phyloP scores from a whole-genome alignment of 371 early-diverging fungal species.

The Rhizopus stolonifer region DNA sequence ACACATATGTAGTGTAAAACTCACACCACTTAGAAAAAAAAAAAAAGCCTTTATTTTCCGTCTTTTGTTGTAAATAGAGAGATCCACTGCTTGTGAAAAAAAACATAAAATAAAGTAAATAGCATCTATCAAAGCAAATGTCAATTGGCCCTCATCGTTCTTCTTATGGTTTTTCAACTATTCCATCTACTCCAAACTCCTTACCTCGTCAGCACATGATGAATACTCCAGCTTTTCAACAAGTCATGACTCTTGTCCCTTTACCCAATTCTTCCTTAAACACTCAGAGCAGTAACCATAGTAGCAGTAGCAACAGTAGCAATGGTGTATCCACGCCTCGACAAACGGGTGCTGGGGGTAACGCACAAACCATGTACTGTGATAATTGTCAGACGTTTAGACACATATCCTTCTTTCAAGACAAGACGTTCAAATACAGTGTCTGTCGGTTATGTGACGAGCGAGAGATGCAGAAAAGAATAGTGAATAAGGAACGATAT shows the following conservation, averaged over 20 bases:
- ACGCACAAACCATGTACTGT: constrained; percentile 21
- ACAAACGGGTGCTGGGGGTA: not conserved
- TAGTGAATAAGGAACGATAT: constrained; percentile 22
- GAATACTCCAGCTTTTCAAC: constrained; percentile 4
- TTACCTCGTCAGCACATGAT: constrained; percentile 12
- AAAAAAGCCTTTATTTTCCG: too few species aligned
- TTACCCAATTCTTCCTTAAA: not conserved
- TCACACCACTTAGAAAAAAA: too few species aligned
- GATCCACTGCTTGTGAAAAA: too few species aligned
- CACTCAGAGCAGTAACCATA: not conserved
- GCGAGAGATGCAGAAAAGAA: constrained; percentile 25
- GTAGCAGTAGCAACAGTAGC: constrained; percentile 3
- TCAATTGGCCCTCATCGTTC: constrained; percentile 1
- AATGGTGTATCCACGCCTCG: not conserved
- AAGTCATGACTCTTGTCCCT: constrained; percentile 1
- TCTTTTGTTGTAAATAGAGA: too few species aligned
- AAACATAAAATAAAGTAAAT: not conserved
- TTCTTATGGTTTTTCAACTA: not conserved
- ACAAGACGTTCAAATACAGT: constrained; percentile 21
- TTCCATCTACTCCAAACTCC: constrained; percentile 1
- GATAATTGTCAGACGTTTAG: constrained; percentile 31
- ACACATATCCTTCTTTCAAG: constrained; percentile 14
- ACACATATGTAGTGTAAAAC: too few species aligned
- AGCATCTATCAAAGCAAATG: not conserved
- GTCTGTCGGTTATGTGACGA: constrained; percentile 22